Conservation (phyloP, 169 alveolate genomes). For the Amoebophrya sp. region DNA sequence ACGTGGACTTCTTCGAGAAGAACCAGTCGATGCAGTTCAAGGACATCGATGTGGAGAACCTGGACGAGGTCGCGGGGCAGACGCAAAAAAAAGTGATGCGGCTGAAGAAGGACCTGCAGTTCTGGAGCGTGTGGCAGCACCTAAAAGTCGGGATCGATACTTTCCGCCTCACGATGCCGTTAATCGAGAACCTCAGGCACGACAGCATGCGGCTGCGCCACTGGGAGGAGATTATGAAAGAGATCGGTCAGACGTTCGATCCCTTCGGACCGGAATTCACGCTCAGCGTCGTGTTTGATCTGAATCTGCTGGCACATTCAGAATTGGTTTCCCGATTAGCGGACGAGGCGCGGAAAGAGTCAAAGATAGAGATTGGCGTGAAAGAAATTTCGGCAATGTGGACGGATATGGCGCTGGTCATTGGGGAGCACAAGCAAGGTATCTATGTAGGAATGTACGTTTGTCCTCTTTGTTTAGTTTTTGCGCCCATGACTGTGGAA, state of each 20-base stretch:
- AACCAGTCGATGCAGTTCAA: slow-evolving; percentile 16
- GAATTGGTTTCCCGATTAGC: slow-evolving; percentile 33
- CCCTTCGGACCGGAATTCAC: slow-evolving; percentile 31
- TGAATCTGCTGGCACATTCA: slow-evolving; percentile 24
- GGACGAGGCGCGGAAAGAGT: slow-evolving; percentile 47
- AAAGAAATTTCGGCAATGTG: slow-evolving; percentile 37
- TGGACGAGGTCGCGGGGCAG: slow-evolving; percentile 14
- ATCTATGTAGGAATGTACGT: too few species aligned
- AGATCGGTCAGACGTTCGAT: slow-evolving; percentile 34
- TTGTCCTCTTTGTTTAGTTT: too few species aligned
- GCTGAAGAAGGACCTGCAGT: slow-evolving; percentile 18
- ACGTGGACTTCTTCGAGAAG: slow-evolving; percentile 24
- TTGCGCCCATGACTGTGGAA: too few species aligned
- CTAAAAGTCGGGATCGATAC: slow-evolving; percentile 36
- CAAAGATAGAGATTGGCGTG: slow-evolving; percentile 40
- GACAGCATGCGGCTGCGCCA: slow-evolving; percentile 44
- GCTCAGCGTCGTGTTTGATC: slow-evolving; percentile 22
- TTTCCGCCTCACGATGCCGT: slow-evolving; percentile 41
- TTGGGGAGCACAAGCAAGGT: slow-evolving; percentile 33
- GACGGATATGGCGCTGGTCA: slow-evolving; percentile 20
- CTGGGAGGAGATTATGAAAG: slow-evolving; percentile 37
- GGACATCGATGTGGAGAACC: slow-evolving; percentile 19
- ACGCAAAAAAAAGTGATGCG: slow-evolving; percentile 20
- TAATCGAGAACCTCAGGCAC: slow-evolving; percentile 32
- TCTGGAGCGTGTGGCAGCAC: slow-evolving; percentile 38